Percentiles rank a stretch among this genome's conserved stretches.
Evolutionary conservation across 73 alveolate genomes (phyloP).

Genomic region (Paramecium biaurelia): DNA sequence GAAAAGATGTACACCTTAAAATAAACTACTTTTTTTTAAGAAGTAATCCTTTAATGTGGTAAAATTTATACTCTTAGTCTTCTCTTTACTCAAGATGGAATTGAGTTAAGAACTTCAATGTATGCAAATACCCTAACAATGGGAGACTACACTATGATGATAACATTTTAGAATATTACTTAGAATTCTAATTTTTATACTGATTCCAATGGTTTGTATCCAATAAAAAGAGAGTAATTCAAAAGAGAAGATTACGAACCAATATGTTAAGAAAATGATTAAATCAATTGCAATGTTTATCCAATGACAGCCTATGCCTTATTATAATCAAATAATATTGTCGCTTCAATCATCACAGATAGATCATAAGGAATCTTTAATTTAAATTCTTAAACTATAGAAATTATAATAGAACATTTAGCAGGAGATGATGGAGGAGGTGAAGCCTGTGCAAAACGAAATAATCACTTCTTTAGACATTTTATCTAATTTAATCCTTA

Average conservation of each 20-base stretch:
- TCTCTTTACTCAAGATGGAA: not conserved
- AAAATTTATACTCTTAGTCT: not conserved
- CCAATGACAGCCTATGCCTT: conserved; percentile 19
- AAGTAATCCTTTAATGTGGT: conserved; percentile 10
- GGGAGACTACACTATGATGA: conserved; percentile 24
- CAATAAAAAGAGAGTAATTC: not conserved
- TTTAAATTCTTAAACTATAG: not conserved
- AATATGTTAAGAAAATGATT: not conserved
- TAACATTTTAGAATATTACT: not conserved
- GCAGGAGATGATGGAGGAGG: not conserved
- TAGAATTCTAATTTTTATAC: not conserved
- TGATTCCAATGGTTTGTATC: conserved; percentile 34
- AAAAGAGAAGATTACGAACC: conserved; percentile 39
- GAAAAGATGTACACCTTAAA: not conserved
- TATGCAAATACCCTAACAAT: not conserved
- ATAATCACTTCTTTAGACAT: not conserved
- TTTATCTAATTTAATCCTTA: not conserved
- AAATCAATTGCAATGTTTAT: not conserved
- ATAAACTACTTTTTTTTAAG: not conserved
- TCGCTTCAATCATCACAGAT: not conserved
- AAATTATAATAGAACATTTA: not conserved
- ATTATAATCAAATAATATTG: not conserved
- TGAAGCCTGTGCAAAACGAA: not conserved
- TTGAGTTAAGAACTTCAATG: not conserved
- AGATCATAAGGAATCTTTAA: not conserved